A percentile compares a stretch with the other conserved stretches of the same genome.
Conservation (phyloP, 2,329 filamentous ascomycete species). For the Chaetomium sp. region DNA sequence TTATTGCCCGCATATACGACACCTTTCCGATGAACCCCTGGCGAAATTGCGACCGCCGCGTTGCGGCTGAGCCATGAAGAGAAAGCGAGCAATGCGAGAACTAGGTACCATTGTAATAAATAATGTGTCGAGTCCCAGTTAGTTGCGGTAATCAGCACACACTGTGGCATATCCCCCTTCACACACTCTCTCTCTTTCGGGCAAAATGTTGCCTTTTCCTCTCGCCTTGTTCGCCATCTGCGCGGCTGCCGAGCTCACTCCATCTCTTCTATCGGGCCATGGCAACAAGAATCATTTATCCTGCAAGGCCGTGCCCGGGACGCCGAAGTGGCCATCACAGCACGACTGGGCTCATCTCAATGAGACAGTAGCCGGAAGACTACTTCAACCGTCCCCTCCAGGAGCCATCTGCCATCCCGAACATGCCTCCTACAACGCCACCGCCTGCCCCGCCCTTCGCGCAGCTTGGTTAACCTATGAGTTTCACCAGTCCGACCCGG, state of each 20-base stretch:
- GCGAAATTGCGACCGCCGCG: too few relatives aligned
- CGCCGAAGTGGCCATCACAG: constrained; percentile 51
- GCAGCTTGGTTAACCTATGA: constrained; percentile 34
- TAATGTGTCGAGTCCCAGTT: too few relatives aligned
- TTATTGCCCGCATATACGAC: too few relatives aligned
- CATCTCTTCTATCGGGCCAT: background rate
- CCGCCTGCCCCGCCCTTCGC: constrained; percentile 29
- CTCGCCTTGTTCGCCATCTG: constrained; percentile 4
- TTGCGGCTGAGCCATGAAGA: too few relatives aligned
- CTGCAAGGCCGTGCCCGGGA: constrained; percentile 37
- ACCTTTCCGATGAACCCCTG: too few relatives aligned
- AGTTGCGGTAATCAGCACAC: too few relatives aligned
- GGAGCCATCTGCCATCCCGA: constrained; percentile 49
- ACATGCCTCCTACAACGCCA: constrained; percentile 31
- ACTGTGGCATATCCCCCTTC: too few relatives aligned
- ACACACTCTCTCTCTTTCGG: too few relatives aligned
- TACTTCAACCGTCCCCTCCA: constrained; percentile 48
- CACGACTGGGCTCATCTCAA: constrained; percentile 51
- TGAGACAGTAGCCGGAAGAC: constrained; percentile 45
- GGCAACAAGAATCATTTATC: background rate
- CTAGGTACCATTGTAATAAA: too few relatives aligned
- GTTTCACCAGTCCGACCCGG: constrained; percentile 44
- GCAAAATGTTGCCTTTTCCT: too few relatives aligned
- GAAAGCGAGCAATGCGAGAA: too few relatives aligned
- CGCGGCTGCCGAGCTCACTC: background rate